Evolutionary conservation across 495 filamentous ascomycete genomes (phyloP).

Genomic region (Lasiosphaeria miniovina): DNA sequence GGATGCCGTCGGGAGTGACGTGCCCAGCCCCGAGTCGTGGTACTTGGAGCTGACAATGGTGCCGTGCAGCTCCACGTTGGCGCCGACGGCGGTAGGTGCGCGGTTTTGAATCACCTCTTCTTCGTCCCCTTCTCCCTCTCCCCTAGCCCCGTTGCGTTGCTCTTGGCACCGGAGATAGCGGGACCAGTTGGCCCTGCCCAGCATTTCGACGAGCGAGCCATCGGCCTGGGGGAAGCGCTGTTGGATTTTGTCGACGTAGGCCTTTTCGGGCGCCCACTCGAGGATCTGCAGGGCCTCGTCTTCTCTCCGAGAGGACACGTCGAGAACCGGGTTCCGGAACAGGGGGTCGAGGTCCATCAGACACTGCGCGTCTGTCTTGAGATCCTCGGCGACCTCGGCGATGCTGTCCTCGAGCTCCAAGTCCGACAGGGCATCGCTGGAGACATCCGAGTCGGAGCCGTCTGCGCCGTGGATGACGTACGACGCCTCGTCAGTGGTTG

Average conservation of each 20-base stretch:
- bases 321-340: conserved; percentile 12
- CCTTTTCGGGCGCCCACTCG: conserved; percentile 12
- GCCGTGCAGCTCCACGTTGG: background rate
- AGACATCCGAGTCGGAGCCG: conserved; percentile 3
- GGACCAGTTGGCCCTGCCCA: conserved; percentile 12
- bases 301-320: background rate
- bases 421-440: conserved; percentile 6
- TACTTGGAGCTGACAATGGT: conserved; percentile 4
- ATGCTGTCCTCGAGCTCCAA: conserved; percentile 3
- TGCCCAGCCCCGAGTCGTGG: conserved; percentile 18
- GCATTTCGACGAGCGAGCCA: conserved; percentile 2
- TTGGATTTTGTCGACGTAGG: conserved; percentile 13
- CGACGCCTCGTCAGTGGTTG: background rate
- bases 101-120: background rate
- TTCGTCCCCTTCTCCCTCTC: background rate
- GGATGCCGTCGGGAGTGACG: conserved; percentile 1
- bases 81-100: background rate
- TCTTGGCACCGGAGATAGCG: conserved; percentile 6
- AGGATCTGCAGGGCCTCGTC: background rate
- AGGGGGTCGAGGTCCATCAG: conserved; percentile 18
- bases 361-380: conserved; percentile 13
- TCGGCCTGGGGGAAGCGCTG: conserved; percentile 12
- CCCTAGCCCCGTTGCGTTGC: conserved; percentile 1
- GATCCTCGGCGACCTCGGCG: conserved; percentile 10
- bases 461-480: conserved; percentile 3